Conservation (phyloP, 2,329 filamentous ascomycete genomes). For the Aspergillus oerlinghausenensis region DNA sequence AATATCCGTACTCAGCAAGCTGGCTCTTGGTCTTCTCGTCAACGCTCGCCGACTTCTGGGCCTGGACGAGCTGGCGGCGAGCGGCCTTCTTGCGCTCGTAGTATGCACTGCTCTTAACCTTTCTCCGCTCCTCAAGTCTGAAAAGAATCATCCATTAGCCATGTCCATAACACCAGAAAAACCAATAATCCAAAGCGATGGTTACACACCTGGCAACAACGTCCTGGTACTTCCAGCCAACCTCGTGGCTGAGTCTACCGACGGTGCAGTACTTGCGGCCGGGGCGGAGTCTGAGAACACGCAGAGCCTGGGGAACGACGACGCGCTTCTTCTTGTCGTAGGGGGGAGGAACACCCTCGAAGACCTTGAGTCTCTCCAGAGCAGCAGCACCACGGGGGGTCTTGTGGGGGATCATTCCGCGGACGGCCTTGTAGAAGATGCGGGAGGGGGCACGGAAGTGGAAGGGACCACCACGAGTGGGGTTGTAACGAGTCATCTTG, state of each 20-base stretch:
- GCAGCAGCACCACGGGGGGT: slow-evolving; percentile 94
- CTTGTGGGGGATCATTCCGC: slow-evolving; percentile 99
- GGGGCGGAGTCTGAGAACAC: slow-evolving; percentile 93
- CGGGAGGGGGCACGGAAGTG: slow-evolving; percentile 98
- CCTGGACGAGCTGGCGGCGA: slow-evolving; percentile 82
- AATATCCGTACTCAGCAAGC: slow-evolving; percentile 89
- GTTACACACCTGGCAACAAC: slow-evolving; percentile 87
- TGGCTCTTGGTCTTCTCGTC: slow-evolving; percentile 82
- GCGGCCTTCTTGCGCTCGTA: slow-evolving; percentile 99
- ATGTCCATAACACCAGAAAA: slow-evolving; percentile 6
- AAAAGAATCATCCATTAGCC: slow-evolving; percentile 21
- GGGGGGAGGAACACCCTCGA: slow-evolving; percentile 97
- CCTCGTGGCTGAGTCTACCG: slow-evolving; percentile 94
- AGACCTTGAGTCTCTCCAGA: slow-evolving; percentile 98
- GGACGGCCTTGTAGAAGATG: slow-evolving; percentile 99
- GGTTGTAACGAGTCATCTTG: slow-evolving; percentile 99
- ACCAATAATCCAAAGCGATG: slow-evolving; percentile 1
- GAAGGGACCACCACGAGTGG: slow-evolving; percentile 98
- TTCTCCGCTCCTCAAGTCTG: slow-evolving; percentile 98
- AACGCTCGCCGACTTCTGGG: slow-evolving; percentile 86
- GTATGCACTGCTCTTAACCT: slow-evolving; percentile 98
- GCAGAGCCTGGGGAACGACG: slow-evolving; percentile 96
- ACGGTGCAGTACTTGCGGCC: slow-evolving; percentile 99
- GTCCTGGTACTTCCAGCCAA: slow-evolving; percentile 99
- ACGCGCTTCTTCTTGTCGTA: slow-evolving; percentile 99